These are phyloP conservation scores for Calonectria leucothoes DNA, from an alignment of 2,329 filamentous ascomycete genomes.

Conservation along the genomic window DNA sequence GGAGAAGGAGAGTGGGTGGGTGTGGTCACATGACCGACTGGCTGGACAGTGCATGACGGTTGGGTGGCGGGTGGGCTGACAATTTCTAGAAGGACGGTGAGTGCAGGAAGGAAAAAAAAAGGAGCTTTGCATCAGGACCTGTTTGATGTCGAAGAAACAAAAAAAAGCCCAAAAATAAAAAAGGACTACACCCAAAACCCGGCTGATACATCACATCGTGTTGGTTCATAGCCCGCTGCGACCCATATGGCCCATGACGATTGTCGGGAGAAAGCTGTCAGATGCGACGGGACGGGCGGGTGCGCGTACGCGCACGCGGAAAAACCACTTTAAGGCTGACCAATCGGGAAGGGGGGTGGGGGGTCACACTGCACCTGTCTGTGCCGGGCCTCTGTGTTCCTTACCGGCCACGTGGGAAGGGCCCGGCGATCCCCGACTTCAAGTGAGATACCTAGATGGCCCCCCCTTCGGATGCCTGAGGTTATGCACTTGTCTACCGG, in stretches of 20 bases:
- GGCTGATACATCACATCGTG: neutral
- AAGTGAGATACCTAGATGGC: neutral
- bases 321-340: constrained; percentile 26
- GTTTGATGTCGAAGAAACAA: neutral
- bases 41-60: neutral
- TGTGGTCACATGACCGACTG: neutral
- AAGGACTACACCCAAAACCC: neutral
- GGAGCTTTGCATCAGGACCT: neutral
- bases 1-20: no score
- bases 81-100: neutral
- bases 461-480: constrained; percentile 9
- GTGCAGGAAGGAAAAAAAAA: neutral
- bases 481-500: neutral
- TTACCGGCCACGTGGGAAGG: constrained; percentile 23
- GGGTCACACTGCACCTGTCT: constrained; percentile 5
- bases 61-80: neutral
- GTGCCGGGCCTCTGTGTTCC: constrained; percentile 14
- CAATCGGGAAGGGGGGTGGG: constrained; percentile 30
- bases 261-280: neutral
- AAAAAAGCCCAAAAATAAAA: neutral
- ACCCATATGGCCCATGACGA: constrained; percentile 1
- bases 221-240: neutral
- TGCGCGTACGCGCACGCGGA: constrained; percentile 2
- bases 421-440: constrained; percentile 19
- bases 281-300: constrained; percentile 3